Base-by-base conservation (phyloP, 257 asterid genomes). In the Nicotiana obtusifolia region DNA sequence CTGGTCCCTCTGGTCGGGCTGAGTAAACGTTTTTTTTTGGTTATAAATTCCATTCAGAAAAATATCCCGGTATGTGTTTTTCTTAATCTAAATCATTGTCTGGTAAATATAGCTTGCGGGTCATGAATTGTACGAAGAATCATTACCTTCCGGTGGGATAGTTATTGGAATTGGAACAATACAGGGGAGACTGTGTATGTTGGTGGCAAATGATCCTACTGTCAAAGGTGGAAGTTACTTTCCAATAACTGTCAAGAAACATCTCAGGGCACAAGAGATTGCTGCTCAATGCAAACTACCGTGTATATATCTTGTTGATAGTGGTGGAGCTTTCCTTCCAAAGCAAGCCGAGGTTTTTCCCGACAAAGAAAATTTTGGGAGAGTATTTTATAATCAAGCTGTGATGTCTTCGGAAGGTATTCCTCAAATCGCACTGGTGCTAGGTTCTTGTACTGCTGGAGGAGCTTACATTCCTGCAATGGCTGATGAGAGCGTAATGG, bases 401-500 rank as follows among this genome's bases (percentile, higher is more conserved):
- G 75, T 90, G 81, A 96, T 96, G 99, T 96, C 99, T 47, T 84
- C 97, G 1, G 93, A 94, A 89, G 97, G 98, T 83, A 94, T 96
- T 89, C 97, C 99, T 14, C 99, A 96, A 85, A 93, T 96, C 31
- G 98, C 98, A 37, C 83, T 96, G 89, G 99, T 96, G 24, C 82
- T 96, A 76, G 99, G 99, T 79, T 94, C 99, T 80, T 96, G 99
- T 87, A 96, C 99, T 7, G 99, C 98, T 61, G 98, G 99, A 83
- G 99, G 99, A 78, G 99, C 99, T 84, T 96, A 96, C 83, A 96
- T 96, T 85, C 98, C 99, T 69, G 98, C 99, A 31, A 96, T 96
- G 98, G 99, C 99, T 33, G 99, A 96, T 91, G 98, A 94, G 88
- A 96, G 98, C 24, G 98, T 96, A 64, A 96, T 96, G 98, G 99